These are phyloP conservation scores for Selenicereus undatus DNA, from an alignment of 148 eudicot species.

Conservation along the genomic window DNA sequence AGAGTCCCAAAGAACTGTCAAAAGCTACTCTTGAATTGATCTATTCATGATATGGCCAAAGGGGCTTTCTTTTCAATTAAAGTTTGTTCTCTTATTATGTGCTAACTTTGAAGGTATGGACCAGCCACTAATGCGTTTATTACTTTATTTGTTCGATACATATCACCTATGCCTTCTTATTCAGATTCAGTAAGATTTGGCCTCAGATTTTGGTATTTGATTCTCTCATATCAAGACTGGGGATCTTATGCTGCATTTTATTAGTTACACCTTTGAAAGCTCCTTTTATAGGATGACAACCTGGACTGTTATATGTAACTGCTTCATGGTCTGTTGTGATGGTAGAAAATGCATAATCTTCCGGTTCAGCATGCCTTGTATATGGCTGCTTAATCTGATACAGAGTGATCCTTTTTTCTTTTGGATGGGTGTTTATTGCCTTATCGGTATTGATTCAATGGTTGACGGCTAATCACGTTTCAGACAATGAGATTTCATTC, in stretches of 20 bases:
- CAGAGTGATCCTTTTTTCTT: neutral
- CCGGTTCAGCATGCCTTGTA: neutral
- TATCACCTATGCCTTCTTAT: neutral
- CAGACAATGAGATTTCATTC: too few species aligned
- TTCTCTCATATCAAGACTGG: neutral
- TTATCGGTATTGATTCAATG: too few species aligned
- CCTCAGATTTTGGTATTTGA: neutral
- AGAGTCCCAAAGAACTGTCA: neutral
- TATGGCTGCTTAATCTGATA: neutral
- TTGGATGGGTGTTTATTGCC: too few species aligned
- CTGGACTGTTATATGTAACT: neutral
- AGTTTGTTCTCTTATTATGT: neutral
- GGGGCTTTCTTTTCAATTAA: neutral
- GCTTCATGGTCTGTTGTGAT: neutral
- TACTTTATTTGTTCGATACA: neutral
- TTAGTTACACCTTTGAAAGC: neutral
- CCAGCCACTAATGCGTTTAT: neutral
- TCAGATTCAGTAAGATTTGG: neutral
- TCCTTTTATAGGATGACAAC: neutral
- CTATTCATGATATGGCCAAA: neutral
- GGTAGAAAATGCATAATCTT: neutral
- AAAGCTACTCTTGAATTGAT: neutral
- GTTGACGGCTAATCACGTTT: too few species aligned
- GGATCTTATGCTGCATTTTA: neutral
- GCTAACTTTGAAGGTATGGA: neutral